phyloP scores from a whole-genome alignment of 768 basidiomycete genomes.

The Boletus fagicola region DNA sequence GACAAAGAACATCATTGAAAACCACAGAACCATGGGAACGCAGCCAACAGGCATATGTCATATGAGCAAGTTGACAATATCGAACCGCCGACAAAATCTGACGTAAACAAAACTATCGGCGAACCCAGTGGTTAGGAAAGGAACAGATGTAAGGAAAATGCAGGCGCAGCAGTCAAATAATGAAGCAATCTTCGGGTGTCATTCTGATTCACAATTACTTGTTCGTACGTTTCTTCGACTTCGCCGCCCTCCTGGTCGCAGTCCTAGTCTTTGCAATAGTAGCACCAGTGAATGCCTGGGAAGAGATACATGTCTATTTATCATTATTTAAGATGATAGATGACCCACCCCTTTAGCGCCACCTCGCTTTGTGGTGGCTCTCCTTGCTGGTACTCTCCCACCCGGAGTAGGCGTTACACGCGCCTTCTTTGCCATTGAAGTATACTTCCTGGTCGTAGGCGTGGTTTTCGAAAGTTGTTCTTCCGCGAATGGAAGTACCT shows the following conservation, averaged over 20 bases:
- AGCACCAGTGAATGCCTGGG: slow-evolving; percentile 3
- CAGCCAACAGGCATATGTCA: neutral
- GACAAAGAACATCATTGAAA: neutral
- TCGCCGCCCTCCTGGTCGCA: neutral
- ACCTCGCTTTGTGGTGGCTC: slow-evolving; percentile 1
- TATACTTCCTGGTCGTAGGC: slow-evolving; percentile 19
- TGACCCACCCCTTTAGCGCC: slow-evolving; percentile 11
- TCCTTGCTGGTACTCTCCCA: slow-evolving; percentile 9
- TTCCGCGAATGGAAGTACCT: neutral
- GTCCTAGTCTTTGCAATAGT: neutral
- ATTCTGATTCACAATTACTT: neutral
- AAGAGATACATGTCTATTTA: neutral
- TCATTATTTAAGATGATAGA: neutral
- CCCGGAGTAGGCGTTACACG: slow-evolving; percentile 9
- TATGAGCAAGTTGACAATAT: neutral
- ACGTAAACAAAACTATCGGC: neutral
- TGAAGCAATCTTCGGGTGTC: neutral
- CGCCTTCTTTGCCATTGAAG: slow-evolving; percentile 27
- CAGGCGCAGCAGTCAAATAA: neutral
- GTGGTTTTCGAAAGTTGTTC: slow-evolving; percentile 3
- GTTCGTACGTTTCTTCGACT: neutral
- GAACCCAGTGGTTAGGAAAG: neutral
- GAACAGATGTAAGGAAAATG: neutral
- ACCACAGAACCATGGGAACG: neutral
- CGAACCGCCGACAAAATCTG: slow-evolving; percentile 2